A percentile compares a stretch with the other conserved stretches of the same genome.
phyloP scores from a whole-genome alignment of 345 rosid genomes.

The Raphanus raphanistrum region DNA sequence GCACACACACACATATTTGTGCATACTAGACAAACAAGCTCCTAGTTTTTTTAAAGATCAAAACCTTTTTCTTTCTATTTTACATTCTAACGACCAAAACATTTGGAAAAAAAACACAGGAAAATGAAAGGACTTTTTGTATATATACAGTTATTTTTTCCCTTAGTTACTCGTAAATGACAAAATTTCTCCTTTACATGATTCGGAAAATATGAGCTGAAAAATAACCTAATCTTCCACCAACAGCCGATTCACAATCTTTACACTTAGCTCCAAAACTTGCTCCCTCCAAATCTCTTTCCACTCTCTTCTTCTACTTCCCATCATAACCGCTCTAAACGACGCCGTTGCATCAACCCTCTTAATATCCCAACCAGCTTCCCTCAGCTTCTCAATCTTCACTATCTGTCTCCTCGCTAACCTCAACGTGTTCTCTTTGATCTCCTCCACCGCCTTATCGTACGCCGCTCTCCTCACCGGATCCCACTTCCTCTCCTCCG shows the following conservation, averaged over 20 bases:
- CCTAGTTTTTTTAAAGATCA: constrained; percentile 16
- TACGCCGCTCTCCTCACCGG: constrained; percentile 45
- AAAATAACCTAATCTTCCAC: constrained; percentile 61
- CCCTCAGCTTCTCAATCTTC: constrained; percentile 59
- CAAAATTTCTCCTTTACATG: not conserved
- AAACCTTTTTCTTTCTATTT: constrained; percentile 9
- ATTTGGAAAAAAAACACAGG: not conserved
- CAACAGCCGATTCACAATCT: constrained; percentile 75
- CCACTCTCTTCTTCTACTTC: constrained; percentile 40
- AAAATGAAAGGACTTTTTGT: not conserved
- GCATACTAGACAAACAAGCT: not conserved
- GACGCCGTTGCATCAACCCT: constrained; percentile 84
- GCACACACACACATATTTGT: constrained; percentile 16
- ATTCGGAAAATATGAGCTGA: constrained; percentile 29
- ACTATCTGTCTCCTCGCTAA: constrained; percentile 72
- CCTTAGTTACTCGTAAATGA: not conserved
- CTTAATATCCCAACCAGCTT: constrained; percentile 69
- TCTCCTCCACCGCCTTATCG: constrained; percentile 67
- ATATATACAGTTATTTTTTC: not conserved
- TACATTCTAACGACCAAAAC: constrained; percentile 5
- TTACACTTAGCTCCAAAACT: constrained; percentile 72
- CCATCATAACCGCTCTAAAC: constrained; percentile 45
- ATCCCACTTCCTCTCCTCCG: constrained; percentile 33
- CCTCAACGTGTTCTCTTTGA: constrained; percentile 76
- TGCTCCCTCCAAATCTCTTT: constrained; percentile 67